A percentile compares a stretch with the other conserved stretches of the same genome.
Evolutionary conservation across 352 stramenopile species (phyloP).

Genomic region (Globisporangium irregulare): DNA sequence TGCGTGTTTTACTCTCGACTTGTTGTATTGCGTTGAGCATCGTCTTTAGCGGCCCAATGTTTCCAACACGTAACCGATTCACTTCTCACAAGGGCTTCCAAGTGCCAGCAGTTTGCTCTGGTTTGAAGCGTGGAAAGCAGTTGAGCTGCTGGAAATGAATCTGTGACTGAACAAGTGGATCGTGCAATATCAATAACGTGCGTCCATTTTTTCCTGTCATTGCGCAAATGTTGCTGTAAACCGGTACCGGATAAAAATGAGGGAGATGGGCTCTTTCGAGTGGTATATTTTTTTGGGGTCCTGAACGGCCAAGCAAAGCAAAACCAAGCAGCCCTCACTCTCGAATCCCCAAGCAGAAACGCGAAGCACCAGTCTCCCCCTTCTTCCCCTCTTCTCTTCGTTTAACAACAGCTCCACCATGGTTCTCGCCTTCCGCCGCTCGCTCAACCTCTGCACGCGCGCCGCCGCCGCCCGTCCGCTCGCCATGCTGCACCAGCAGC

Average conservation of each 20-base stretch:
- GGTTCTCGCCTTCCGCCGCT: conserved; percentile 57
- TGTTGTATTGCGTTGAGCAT: neutral
- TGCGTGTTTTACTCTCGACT: neutral
- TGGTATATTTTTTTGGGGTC: neutral
- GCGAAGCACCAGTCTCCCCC: conserved; percentile 12
- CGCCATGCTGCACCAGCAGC: conserved; percentile 45
- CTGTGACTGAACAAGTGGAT: neutral
- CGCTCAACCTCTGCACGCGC: conserved; percentile 35
- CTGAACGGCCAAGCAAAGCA: neutral
- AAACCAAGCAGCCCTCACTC: conserved; percentile 8
- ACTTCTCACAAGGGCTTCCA: no score
- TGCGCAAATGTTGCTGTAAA: neutral
- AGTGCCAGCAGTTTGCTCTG: neutral
- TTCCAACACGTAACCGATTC: neutral
- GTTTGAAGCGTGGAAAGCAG: neutral
- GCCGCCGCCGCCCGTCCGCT: conserved; percentile 24
- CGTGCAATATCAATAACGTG: no score
- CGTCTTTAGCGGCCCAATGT: neutral
- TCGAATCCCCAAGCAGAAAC: conserved; percentile 26
- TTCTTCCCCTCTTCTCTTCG: conserved; percentile 6
- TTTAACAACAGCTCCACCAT: conserved; percentile 23
- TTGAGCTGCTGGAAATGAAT: neutral
- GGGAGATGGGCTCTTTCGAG: conserved; percentile 6
- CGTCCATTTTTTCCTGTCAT: neutral
- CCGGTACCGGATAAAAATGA: neutral